Conservation (phyloP, 192 early-diverging fungal species). For the Entomortierella lignicola region DNA sequence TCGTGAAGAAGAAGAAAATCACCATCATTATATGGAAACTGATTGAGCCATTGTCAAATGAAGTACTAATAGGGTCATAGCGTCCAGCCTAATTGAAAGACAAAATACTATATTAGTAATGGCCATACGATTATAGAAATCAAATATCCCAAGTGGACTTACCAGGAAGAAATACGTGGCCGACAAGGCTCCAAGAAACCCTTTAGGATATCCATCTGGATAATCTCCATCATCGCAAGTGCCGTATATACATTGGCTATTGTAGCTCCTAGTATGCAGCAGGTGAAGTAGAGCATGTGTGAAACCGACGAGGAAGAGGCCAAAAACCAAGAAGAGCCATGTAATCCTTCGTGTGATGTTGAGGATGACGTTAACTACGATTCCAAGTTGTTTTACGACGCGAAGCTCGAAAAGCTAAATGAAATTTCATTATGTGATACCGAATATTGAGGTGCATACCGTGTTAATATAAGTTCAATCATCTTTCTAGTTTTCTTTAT, state of each 20-base stretch:
- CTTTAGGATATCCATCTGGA: background rate
- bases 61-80: slow-evolving; percentile 18
- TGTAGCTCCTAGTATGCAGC: slow-evolving; percentile 11
- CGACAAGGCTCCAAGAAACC: slow-evolving; percentile 13
- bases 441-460: no score
- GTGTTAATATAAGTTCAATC: no score
- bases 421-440: background rate
- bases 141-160: background rate
- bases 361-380: slow-evolving; percentile 47
- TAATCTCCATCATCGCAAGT: background rate
- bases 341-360: slow-evolving; percentile 28
- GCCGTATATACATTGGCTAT: background rate
- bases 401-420: slow-evolving; percentile 47
- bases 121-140: background rate
- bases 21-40: slow-evolving; percentile 53
- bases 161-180: slow-evolving; percentile 41
- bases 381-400: slow-evolving; percentile 30
- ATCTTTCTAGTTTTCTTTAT: no score
- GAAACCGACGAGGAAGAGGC: slow-evolving; percentile 34
- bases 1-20: slow-evolving; percentile 51
- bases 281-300: slow-evolving; percentile 40
- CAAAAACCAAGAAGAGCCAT: slow-evolving; percentile 46
- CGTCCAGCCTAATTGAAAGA: slow-evolving; percentile 33
- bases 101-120: background rate
- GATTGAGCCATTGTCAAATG: background rate